Percentiles rank a stretch among this genome's conserved stretches.
Evolutionary conservation across 805 yeast genomes (phyloP).

Genomic region (Metschnikowia vanudenii): DNA sequence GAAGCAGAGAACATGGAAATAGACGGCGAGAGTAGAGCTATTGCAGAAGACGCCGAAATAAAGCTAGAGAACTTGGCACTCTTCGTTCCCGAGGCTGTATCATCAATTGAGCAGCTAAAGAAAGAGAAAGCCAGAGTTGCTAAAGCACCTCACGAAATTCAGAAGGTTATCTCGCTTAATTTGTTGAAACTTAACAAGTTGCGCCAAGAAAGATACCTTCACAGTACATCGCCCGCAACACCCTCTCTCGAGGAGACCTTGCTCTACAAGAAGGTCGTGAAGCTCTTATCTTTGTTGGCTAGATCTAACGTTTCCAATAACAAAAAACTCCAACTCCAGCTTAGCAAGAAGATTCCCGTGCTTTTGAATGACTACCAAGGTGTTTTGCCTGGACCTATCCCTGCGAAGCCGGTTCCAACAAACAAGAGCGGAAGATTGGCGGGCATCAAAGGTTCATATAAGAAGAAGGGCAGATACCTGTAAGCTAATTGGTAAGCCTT

Average conservation of each 20-base stretch:
- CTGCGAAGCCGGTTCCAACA: conserved; percentile 20
- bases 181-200: conserved; percentile 37
- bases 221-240: conserved; percentile 25
- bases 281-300: conserved; percentile 33
- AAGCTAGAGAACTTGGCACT: conserved; percentile 32
- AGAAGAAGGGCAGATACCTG: conserved; percentile 28
- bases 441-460: conserved; percentile 39
- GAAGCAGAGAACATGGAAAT: conserved; percentile 4
- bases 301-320: conserved; percentile 28
- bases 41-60: conserved; percentile 15
- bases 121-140: conserved; percentile 23
- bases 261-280: conserved; percentile 31
- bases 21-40: background rate
- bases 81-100: conserved; percentile 36
- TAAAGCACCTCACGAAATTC: conserved; percentile 32
- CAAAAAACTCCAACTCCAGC: conserved; percentile 25
- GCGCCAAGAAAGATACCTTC: conserved; percentile 40
- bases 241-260: conserved; percentile 29
- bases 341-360: conserved; percentile 57
- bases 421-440: conserved; percentile 32
- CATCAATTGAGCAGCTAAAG: conserved; percentile 26
- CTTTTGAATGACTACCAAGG: conserved; percentile 75
- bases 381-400: conserved; percentile 62
- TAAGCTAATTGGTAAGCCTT: background rate
- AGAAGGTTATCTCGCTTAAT: conserved; percentile 32